phyloP scores from a whole-genome alignment of 108 stramenopile species.

The Phaeodactylum tricornutum region DNA sequence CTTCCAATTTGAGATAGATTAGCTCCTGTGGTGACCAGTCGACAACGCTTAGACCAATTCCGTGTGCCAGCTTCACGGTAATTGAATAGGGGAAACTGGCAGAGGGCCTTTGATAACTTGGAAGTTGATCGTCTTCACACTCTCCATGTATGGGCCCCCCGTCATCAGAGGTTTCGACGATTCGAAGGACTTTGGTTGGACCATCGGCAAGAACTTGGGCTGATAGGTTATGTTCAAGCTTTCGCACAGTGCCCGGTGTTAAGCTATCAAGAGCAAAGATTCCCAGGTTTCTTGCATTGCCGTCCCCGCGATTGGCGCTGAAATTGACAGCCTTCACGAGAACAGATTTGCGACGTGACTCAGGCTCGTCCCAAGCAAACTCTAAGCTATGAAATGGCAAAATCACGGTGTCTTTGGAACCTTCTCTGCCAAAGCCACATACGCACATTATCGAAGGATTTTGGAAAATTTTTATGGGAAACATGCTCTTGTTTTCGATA shows the following conservation, averaged over 20 bases:
- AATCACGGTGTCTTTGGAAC: slow-evolving; percentile 28
- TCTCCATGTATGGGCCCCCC: no score
- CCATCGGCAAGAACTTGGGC: slow-evolving; percentile 52
- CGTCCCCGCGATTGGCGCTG: slow-evolving; percentile 6
- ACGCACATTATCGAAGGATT: no score
- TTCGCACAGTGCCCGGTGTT: slow-evolving; percentile 32
- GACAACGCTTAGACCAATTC: slow-evolving; percentile 47
- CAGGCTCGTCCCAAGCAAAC: slow-evolving; percentile 67
- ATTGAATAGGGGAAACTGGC: no score
- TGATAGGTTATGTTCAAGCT: no score
- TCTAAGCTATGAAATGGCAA: slow-evolving; percentile 48
- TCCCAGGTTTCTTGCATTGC: slow-evolving; percentile 19
- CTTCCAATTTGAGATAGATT: slow-evolving; percentile 28
- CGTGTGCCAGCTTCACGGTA: slow-evolving; percentile 11
- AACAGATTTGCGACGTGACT: slow-evolving; percentile 18
- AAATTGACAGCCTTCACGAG: slow-evolving; percentile 18
- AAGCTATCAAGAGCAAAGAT: slow-evolving; percentile 31
- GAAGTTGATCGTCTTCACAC: no score
- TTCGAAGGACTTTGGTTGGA: slow-evolving; percentile 41
- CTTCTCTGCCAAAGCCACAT: no score
- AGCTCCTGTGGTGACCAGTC: slow-evolving; percentile 56
- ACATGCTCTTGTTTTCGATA: slow-evolving; percentile 53
- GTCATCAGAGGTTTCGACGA: slow-evolving; percentile 36
- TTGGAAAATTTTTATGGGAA: slow-evolving; percentile 39
- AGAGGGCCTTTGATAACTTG: no score